Percentiles rank a stretch among this genome's conserved stretches.
Conservation (phyloP, 305 asterid genomes). For the Euphrasia arctica region DNA sequence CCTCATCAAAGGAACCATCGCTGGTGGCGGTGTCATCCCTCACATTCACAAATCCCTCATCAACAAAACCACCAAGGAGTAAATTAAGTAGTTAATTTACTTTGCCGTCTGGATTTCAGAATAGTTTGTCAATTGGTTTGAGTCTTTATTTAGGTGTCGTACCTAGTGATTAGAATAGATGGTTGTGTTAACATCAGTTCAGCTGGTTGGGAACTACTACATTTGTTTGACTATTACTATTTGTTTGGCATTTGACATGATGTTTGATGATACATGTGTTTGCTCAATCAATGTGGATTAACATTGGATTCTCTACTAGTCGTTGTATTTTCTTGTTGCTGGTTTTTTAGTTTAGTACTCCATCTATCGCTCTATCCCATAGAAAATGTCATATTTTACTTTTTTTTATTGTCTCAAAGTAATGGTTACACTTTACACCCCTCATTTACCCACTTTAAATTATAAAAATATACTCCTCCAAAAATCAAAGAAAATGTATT, state of each 20-base stretch:
- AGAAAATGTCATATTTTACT: no score
- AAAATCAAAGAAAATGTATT: no score
- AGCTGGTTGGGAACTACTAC: background rate
- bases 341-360: no score
- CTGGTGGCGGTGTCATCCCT: slow-evolving; percentile 95
- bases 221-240: slow-evolving; percentile 26
- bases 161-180: slow-evolving; percentile 16
- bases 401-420: no score
- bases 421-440: background rate
- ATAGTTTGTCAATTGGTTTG: background rate
- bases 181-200: background rate
- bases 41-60: slow-evolving; percentile 96
- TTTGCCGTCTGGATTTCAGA: slow-evolving; percentile 2
- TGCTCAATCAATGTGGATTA: background rate
- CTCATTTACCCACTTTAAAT: no score
- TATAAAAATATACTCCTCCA: no score
- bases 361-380: no score
- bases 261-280: slow-evolving; percentile 14
- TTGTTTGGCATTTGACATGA: background rate
- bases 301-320: background rate
- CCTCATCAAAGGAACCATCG: slow-evolving; percentile 86
- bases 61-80: slow-evolving; percentile 92
- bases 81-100: slow-evolving; percentile 18
- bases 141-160: slow-evolving; percentile 19
- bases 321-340: background rate